phyloP scores from a whole-genome alignment of 75 land plant genomes.

The Isoetes taiwanensis region DNA sequence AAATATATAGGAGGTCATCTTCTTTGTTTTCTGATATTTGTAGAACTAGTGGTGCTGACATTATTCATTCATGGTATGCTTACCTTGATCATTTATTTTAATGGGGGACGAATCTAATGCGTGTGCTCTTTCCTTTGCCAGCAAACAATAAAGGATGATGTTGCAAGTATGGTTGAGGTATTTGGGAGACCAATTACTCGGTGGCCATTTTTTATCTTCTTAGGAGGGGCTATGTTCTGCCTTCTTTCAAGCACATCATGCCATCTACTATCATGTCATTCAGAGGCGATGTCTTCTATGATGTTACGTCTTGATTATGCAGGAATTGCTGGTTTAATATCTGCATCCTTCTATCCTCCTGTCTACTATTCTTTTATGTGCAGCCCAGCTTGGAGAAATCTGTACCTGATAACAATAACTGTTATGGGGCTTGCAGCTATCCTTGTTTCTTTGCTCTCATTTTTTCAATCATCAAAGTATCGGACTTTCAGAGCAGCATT shows the following conservation, averaged over 20 bases:
- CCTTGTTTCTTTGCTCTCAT: conserved; percentile 51
- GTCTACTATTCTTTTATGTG: conserved; percentile 96
- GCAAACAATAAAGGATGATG: conserved; percentile 34
- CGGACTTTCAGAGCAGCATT: conserved; percentile 57
- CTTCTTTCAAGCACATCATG: conserved; percentile 79
- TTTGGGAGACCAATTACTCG: conserved; percentile 52
- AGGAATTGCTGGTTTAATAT: conserved; percentile 73
- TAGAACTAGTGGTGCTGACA: no score
- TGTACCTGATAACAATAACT: conserved; percentile 64
- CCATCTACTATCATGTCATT: conserved; percentile 83
- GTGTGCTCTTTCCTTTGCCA: conserved; percentile 22
- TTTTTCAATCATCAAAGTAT: conserved; percentile 65
- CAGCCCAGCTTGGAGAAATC: conserved; percentile 57
- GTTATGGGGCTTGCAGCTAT: conserved; percentile 51
- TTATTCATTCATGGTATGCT: no score
- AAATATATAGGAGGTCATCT: no score
- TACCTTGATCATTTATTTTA: no score
- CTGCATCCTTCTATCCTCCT: conserved; percentile 91
- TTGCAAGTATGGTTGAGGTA: conserved; percentile 46
- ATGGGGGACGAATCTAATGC: no score
- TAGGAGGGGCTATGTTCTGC: conserved; percentile 95
- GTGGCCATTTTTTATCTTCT: conserved; percentile 84
- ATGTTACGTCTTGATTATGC: conserved; percentile 84
- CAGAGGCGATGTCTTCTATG: conserved; percentile 47
- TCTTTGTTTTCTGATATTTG: no score